These are phyloP conservation scores for Hypomontagnella submonticulosa DNA, from an alignment of 495 filamentous ascomycete species.

Conservation along the genomic window DNA sequence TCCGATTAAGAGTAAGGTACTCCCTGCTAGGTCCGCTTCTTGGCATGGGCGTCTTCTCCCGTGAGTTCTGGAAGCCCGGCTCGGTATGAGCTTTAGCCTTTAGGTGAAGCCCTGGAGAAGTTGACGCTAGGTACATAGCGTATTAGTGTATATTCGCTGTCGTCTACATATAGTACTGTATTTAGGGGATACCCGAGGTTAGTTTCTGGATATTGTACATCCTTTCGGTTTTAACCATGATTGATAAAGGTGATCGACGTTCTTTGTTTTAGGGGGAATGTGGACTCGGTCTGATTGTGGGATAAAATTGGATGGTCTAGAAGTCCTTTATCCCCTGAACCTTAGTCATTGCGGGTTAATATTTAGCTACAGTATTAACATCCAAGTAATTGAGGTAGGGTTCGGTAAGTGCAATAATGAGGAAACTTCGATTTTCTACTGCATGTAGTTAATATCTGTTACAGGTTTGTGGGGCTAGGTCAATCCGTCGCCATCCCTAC, in stretches of 20 bases:
- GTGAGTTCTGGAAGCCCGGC: conserved; percentile 14
- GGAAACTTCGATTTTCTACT: conserved; percentile 28
- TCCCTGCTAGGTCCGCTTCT: conserved; percentile 11
- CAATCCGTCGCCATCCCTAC: neutral
- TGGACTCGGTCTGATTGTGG: conserved; percentile 20
- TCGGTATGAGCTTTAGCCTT: conserved; percentile 16
- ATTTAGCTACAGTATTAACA: neutral
- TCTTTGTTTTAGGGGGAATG: conserved; percentile 16
- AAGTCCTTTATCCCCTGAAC: conserved; percentile 22
- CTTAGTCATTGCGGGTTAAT: neutral
- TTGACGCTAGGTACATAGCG: neutral
- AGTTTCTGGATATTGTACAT: conserved; percentile 1
- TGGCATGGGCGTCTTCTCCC: conserved; percentile 16
- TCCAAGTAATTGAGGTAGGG: neutral
- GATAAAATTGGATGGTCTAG: conserved; percentile 27
- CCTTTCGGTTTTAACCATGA: conserved; percentile 29
- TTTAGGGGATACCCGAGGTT: neutral
- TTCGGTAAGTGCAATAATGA: conserved; percentile 9
- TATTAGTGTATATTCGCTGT: conserved; percentile 1
- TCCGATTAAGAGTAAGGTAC: conserved; percentile 17
- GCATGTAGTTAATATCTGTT: conserved; percentile 24
- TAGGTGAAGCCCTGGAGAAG: too few relatives aligned
- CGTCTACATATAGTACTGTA: too few relatives aligned
- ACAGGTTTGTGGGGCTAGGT: conserved; percentile 27
- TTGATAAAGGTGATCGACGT: conserved; percentile 31